These are phyloP conservation scores for Articulospora tetracladia DNA, from an alignment of 495 filamentous ascomycete genomes.

Conservation along the genomic window DNA sequence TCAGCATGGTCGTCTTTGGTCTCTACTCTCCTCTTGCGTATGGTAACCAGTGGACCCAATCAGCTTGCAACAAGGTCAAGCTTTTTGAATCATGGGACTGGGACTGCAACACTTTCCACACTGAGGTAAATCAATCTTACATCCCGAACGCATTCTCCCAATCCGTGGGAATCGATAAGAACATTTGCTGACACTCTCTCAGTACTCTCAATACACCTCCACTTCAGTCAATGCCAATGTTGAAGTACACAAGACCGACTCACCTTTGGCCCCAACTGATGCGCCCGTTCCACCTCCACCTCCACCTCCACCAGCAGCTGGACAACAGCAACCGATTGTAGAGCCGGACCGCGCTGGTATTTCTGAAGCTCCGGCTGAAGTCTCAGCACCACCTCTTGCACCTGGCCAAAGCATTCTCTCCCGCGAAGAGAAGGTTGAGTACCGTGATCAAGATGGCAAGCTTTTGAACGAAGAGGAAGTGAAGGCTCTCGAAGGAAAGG, in stretches of 20 bases:
- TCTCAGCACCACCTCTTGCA: conserved; percentile 29
- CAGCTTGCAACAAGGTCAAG: conserved; percentile 81
- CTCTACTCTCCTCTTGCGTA: conserved; percentile 87
- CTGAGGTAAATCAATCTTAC: conserved; percentile 63
- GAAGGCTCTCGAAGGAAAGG: conserved; percentile 79
- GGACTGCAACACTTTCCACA: conserved; percentile 91
- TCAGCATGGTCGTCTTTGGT: conserved; percentile 72
- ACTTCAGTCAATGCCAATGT: conserved; percentile 18
- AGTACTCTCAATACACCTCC: conserved; percentile 31
- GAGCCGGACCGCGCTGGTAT: conserved; percentile 12
- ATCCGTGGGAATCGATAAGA: conserved; percentile 4
- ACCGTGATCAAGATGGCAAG: conserved; percentile 91
- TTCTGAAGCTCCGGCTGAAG: conserved; percentile 22
- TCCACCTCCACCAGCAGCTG: conserved; percentile 31
- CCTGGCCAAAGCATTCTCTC: conserved; percentile 53
- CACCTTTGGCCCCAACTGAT: conserved; percentile 22
- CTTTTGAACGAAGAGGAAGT: conserved; percentile 81
- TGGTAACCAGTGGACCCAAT: conserved; percentile 89
- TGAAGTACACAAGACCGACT: conserved; percentile 23
- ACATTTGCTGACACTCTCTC: conserved; percentile 14
- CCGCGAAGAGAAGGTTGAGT: conserved; percentile 84
- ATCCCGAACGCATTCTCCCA: conserved; percentile 9
- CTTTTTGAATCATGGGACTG: conserved; percentile 90
- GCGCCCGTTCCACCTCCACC: conserved; percentile 43
- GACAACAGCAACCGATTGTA: conserved; percentile 19